Conservation (phyloP, 768 basidiomycete genomes). For the Trametes punicea region DNA sequence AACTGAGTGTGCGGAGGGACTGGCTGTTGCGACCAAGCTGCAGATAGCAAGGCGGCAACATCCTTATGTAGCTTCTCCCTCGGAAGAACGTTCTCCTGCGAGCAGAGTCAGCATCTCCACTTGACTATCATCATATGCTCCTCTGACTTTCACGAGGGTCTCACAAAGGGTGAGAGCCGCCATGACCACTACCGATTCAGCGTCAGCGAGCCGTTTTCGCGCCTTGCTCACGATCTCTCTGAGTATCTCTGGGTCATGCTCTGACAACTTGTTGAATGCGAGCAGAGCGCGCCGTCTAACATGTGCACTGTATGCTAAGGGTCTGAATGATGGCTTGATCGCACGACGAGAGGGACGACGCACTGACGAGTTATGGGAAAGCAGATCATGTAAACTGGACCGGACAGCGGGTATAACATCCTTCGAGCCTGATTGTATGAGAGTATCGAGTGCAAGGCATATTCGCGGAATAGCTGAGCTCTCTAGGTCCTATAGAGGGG, state of each 20-base stretch:
- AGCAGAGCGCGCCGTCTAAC: constrained; percentile 62
- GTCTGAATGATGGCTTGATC: background rate
- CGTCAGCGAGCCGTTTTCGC: constrained; percentile 42
- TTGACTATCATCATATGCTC: background rate
- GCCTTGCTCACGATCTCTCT: constrained; percentile 38
- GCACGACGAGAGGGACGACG: constrained; percentile 25
- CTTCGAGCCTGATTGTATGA: constrained; percentile 57
- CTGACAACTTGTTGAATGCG: constrained; percentile 53
- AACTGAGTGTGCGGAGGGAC: constrained; percentile 7
- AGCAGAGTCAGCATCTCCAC: background rate
- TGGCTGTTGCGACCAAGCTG: constrained; percentile 17
- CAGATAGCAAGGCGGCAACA: constrained; percentile 9
- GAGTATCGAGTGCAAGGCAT: constrained; percentile 67
- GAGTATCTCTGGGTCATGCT: constrained; percentile 44
- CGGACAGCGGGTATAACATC: constrained; percentile 78
- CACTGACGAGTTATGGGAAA: constrained; percentile 77
- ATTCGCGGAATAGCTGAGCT: constrained; percentile 51
- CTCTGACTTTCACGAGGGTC: constrained; percentile 31
- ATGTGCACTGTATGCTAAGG: constrained; percentile 39
- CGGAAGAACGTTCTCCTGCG: constrained; percentile 18
- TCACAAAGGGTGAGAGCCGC: constrained; percentile 41
- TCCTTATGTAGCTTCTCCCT: constrained; percentile 19
- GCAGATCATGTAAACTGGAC: constrained; percentile 56
- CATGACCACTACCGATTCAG: constrained; percentile 40
- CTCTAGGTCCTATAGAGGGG: constrained; percentile 62